These are phyloP conservation scores for Hygrophoropsis aurantiaca DNA, from an alignment of 768 basidiomycete species.

Conservation along the genomic window DNA sequence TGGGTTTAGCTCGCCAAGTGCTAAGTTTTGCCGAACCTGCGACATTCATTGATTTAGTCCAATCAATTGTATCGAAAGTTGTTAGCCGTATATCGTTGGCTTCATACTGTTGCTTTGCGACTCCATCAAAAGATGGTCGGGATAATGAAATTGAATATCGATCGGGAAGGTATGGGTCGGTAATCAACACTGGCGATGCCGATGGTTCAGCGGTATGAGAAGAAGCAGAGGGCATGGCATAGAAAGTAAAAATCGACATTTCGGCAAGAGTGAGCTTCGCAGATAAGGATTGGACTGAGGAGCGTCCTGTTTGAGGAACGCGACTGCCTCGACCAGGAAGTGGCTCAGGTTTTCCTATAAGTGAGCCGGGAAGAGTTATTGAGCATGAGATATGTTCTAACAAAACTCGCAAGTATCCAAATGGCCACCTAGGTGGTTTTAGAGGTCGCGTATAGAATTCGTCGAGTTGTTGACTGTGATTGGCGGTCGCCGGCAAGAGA, in stretches of 20 bases:
- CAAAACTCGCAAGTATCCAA: constrained; percentile 54
- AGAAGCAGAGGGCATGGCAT: constrained; percentile 18
- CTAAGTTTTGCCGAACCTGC: constrained; percentile 53
- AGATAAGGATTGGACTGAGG: constrained; percentile 5
- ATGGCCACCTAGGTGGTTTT: constrained; percentile 49
- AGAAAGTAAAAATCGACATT: constrained; percentile 58
- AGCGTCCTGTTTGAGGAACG: constrained; percentile 1
- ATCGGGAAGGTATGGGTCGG: constrained; percentile 61
- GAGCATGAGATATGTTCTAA: constrained; percentile 36
- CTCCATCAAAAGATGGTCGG: constrained; percentile 36
- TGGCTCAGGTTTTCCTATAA: no score
- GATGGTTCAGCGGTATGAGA: constrained; percentile 13
- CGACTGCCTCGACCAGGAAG: not conserved
- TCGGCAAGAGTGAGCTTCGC: constrained; percentile 38
- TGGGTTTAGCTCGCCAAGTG: constrained; percentile 57
- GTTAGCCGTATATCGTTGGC: constrained; percentile 42
- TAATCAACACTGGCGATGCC: constrained; percentile 70
- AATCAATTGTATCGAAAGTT: constrained; percentile 57
- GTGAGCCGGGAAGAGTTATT: constrained; percentile 15
- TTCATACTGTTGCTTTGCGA: constrained; percentile 8
- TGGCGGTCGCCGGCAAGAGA: constrained; percentile 36
- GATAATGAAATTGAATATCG: constrained; percentile 52
- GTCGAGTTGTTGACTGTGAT: constrained; percentile 15
- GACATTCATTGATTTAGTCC: constrained; percentile 49
- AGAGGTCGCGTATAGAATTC: constrained; percentile 60